These are phyloP conservation scores for Alternaria tenuissima DNA, from an alignment of 2,329 filamentous ascomycete species.

Conservation along the genomic window DNA sequence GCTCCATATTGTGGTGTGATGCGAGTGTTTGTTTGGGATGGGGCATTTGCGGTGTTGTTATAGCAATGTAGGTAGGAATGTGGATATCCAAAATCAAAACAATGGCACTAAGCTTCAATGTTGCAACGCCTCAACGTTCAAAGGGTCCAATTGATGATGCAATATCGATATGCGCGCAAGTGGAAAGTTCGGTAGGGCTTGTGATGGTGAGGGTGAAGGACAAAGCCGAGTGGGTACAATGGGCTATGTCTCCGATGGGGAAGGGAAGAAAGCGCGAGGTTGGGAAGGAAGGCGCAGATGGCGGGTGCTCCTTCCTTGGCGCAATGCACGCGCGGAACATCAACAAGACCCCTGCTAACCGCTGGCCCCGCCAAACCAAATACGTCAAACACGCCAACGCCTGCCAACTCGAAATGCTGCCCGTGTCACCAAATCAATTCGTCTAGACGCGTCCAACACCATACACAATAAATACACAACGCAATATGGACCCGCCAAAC, in stretches of 20 bases:
- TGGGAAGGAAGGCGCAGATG: conserved; percentile 26
- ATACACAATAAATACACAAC: background rate
- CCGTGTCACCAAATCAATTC: background rate
- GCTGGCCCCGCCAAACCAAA: conserved; percentile 30
- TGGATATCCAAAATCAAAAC: conserved; percentile 36
- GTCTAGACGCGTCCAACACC: background rate
- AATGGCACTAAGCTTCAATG: conserved; percentile 26
- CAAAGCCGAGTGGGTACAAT: conserved; percentile 25
- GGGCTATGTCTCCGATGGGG: conserved; percentile 25
- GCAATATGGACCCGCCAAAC: conserved; percentile 52
- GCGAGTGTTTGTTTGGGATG: conserved; percentile 13
- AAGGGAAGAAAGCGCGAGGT: conserved; percentile 29
- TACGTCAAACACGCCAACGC: conserved; percentile 37
- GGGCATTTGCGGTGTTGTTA: conserved; percentile 23
- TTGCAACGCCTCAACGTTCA: conserved; percentile 9
- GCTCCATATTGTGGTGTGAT: conserved; percentile 40
- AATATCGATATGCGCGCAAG: conserved; percentile 15
- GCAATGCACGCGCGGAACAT: conserved; percentile 9
- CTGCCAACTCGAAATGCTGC: conserved; percentile 3
- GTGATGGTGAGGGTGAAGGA: conserved; percentile 25
- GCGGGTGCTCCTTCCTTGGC: conserved; percentile 27
- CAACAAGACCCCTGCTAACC: conserved; percentile 24
- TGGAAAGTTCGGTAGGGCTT: conserved; percentile 15
- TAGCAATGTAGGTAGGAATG: conserved; percentile 25
- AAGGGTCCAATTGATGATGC: conserved; percentile 14